Conservation (phyloP, 2,329 filamentous ascomycete genomes). For the Aspergillus arachidicola region DNA sequence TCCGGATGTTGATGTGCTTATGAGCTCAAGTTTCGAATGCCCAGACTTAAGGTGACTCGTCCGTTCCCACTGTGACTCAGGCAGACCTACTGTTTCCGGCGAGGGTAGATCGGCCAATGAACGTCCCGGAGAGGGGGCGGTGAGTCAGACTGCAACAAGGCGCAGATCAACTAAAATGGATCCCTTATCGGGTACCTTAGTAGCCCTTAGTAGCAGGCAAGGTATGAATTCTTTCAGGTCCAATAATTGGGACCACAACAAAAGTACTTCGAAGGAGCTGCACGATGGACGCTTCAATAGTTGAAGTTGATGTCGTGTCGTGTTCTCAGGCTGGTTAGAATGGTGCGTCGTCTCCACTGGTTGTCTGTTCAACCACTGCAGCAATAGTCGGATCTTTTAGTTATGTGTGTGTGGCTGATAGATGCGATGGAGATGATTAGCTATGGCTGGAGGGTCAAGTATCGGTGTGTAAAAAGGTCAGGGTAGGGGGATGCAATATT, state of each 20-base stretch:
- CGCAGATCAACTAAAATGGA: constrained; percentile 4
- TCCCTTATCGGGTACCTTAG: constrained; percentile 3
- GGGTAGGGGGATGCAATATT: background rate
- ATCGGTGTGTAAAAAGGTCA: constrained; percentile 7
- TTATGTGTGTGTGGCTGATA: background rate
- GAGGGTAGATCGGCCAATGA: constrained; percentile 30
- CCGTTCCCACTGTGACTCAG: constrained; percentile 34
- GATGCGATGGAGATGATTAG: background rate
- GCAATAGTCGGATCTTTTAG: background rate
- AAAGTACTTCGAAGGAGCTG: background rate
- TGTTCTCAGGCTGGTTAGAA: background rate
- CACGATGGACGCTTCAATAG: background rate
- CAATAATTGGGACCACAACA: background rate
- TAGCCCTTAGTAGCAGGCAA: background rate
- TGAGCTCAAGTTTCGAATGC: constrained; percentile 25
- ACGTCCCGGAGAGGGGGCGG: constrained; percentile 26
- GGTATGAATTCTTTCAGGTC: background rate
- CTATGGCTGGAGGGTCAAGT: background rate
- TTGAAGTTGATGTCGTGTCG: background rate
- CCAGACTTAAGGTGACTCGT: constrained; percentile 28
- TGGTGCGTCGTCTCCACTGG: constrained; percentile 4
- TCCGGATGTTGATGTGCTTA: constrained; percentile 28
- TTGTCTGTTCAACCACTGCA: constrained; percentile 11
- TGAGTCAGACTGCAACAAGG: constrained; percentile 22
- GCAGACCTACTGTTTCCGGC: constrained; percentile 21